phyloP scores from a whole-genome alignment of 768 basidiomycete species.

The Lactarius sanguifluus region DNA sequence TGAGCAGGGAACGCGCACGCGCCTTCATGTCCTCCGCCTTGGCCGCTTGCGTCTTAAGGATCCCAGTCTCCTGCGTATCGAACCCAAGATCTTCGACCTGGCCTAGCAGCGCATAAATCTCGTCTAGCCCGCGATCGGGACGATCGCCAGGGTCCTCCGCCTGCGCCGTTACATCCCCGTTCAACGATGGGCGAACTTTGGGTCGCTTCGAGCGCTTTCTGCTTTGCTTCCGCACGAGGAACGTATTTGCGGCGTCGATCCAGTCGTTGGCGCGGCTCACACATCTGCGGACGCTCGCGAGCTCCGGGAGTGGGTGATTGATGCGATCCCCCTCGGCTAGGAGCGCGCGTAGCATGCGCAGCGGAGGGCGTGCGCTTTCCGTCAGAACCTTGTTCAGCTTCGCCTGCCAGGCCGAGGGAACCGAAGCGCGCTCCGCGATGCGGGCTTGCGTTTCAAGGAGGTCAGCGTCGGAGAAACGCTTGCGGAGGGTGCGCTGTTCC shows the following conservation, averaged over 20 bases:
- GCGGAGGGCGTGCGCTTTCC: slow-evolving; percentile 67
- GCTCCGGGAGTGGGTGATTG: slow-evolving; percentile 68
- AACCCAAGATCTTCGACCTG: slow-evolving; percentile 83
- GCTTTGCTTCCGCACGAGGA: slow-evolving; percentile 76
- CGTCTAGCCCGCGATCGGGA: slow-evolving; percentile 68
- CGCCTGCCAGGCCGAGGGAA: slow-evolving; percentile 72
- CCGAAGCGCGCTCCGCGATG: slow-evolving; percentile 66
- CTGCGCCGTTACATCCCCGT: slow-evolving; percentile 39
- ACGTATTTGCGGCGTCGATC: slow-evolving; percentile 81
- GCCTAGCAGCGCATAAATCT: slow-evolving; percentile 64
- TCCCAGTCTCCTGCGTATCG: slow-evolving; percentile 71
- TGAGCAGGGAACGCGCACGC: slow-evolving; percentile 55
- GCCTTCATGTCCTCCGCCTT: slow-evolving; percentile 64
- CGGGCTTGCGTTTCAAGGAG: slow-evolving; percentile 64
- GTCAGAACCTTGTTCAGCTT: slow-evolving; percentile 66
- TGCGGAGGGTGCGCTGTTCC: slow-evolving; percentile 62
- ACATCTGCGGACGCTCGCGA: slow-evolving; percentile 70
- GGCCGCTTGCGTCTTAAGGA: slow-evolving; percentile 52
- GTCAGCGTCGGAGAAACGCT: slow-evolving; percentile 79
- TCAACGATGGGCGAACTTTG: slow-evolving; percentile 47
- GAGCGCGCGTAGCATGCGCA: slow-evolving; percentile 78
- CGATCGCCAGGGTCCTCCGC: slow-evolving; percentile 61
- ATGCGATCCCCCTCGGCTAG: slow-evolving; percentile 89
- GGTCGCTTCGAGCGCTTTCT: slow-evolving; percentile 68
- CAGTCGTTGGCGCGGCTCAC: slow-evolving; percentile 82